A percentile compares a stretch with the other conserved stretches of the same genome.
Conservation (phyloP, 345 rosid genomes). For the Melastoma malabathricum region DNA sequence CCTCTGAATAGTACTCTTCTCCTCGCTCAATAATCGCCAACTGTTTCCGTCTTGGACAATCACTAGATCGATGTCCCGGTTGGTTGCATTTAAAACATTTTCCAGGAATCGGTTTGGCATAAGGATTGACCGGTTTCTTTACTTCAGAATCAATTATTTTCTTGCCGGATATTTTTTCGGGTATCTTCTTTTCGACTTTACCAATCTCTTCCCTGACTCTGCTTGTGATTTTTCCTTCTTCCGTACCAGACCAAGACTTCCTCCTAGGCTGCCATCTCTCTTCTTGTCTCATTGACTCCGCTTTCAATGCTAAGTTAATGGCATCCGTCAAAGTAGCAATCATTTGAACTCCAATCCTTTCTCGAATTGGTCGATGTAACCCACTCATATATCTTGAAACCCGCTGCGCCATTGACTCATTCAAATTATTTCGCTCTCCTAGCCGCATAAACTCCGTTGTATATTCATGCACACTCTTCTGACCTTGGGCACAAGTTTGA, state of each 20-base stretch:
- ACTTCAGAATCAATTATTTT: fast-evolving
- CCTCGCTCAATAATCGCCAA: not conserved
- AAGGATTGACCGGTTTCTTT: too few species aligned
- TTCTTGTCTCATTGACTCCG: too few species aligned
- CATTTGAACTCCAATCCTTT: not conserved
- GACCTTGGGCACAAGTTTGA: not conserved
- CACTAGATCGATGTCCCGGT: too few species aligned
- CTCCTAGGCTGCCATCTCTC: too few species aligned
- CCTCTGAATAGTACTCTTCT: not conserved
- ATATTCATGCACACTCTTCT: not conserved
- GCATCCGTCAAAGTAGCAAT: not conserved
- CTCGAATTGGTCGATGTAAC: not conserved
- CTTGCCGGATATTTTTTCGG: fast-evolving
- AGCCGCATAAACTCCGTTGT: not conserved
- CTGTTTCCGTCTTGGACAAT: too few species aligned
- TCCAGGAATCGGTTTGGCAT: too few species aligned
- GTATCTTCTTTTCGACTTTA: not conserved
- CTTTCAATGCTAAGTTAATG: not conserved
- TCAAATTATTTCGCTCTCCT: not conserved
- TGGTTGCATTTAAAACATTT: too few species aligned
- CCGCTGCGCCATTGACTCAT: not conserved
- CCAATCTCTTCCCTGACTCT: too few species aligned
- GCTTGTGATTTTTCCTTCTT: too few species aligned
- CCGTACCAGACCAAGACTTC: too few species aligned
- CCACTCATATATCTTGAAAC: not conserved